Evolutionary conservation across 768 basidiomycete genomes (phyloP).

Genomic region (Exsudoporus frostii): DNA sequence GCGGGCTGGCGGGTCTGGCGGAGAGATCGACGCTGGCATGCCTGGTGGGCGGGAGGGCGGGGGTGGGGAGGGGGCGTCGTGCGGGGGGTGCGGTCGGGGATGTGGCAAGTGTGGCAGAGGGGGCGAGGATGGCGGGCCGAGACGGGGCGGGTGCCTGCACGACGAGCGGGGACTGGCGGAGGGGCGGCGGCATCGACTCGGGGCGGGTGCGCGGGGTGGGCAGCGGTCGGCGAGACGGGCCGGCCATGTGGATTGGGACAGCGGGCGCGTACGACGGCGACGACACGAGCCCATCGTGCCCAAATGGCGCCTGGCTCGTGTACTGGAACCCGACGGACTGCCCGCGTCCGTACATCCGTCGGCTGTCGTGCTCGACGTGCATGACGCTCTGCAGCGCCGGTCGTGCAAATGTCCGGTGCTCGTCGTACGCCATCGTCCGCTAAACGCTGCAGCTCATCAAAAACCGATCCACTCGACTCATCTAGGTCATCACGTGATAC

Average conservation of each 20-base stretch:
- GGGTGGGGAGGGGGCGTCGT: slow-evolving; percentile 25
- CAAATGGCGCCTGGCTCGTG: slow-evolving; percentile 3
- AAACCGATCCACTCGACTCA: slow-evolving; percentile 1
- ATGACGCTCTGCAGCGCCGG: slow-evolving; percentile 8
- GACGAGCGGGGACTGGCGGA: slow-evolving; percentile 19
- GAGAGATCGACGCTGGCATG: slow-evolving; percentile 27
- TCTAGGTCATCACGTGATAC: slow-evolving; percentile 15
- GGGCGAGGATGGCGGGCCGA: slow-evolving; percentile 28
- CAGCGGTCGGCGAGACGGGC: slow-evolving; percentile 27
- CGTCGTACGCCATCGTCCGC: slow-evolving; percentile 25
- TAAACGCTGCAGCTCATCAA: slow-evolving; percentile 7
- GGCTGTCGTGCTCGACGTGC: slow-evolving; percentile 12
- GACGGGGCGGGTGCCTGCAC: slow-evolving; percentile 32
- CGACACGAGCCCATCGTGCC: slow-evolving; percentile 8
- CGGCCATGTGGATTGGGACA: slow-evolving; percentile 14
- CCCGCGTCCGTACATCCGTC: neutral
- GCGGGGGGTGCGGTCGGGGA: slow-evolving; percentile 15
- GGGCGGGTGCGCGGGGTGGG: slow-evolving; percentile 29
- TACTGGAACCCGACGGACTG: slow-evolving; percentile 23
- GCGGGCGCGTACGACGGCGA: slow-evolving; percentile 9
- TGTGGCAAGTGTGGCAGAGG: slow-evolving; percentile 14
- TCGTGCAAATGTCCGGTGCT: slow-evolving; percentile 12
- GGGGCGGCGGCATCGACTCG: slow-evolving; percentile 22
- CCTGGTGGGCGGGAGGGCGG: slow-evolving; percentile 10
- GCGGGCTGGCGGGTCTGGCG: slow-evolving; percentile 17